phyloP scores from a whole-genome alignment of 371 early-diverging fungal genomes.

The Circinella umbellata region DNA sequence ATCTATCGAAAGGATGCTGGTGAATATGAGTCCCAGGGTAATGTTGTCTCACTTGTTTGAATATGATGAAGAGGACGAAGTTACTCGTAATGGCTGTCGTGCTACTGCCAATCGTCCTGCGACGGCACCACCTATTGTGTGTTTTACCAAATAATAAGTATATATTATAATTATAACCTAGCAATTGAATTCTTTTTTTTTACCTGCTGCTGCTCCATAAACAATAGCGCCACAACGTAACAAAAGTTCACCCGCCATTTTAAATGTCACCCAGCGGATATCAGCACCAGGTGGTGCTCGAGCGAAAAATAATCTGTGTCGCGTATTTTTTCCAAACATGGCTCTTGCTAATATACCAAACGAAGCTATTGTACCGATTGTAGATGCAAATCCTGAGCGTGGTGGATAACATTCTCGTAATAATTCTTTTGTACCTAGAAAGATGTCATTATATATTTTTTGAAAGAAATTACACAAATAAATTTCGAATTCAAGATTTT shows the following conservation, averaged over 20 bases:
- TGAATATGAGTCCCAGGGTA: background rate
- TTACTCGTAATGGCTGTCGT: background rate
- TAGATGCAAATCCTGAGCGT: slow-evolving; percentile 27
- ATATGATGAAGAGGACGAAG: background rate
- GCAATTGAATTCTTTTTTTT: too few relatives aligned
- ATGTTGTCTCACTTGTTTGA: background rate
- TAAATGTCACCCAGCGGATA: slow-evolving; percentile 39
- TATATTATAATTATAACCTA: too few relatives aligned
- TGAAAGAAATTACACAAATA: background rate
- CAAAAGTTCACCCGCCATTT: slow-evolving; percentile 42
- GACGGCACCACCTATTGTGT: slow-evolving; percentile 26
- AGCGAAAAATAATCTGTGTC: slow-evolving; percentile 48
- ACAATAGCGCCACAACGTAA: slow-evolving; percentile 37
- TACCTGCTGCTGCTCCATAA: slow-evolving; percentile 44
- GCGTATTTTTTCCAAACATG: slow-evolving; percentile 32
- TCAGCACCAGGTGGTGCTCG: slow-evolving; percentile 39
- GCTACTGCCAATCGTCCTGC: slow-evolving; percentile 30
- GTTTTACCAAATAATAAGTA: too few relatives aligned
- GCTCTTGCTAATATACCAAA: slow-evolving; percentile 32
- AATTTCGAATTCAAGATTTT: background rate
- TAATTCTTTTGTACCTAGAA: slow-evolving; percentile 6
- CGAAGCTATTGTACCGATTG: slow-evolving; percentile 28
- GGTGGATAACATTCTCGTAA: slow-evolving; percentile 19
- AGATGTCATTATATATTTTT: background rate
- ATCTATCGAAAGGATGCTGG: background rate